A percentile compares a stretch with the other conserved stretches of the same genome.
phyloP scores from a whole-genome alignment of 495 filamentous ascomycete genomes.

The Xylaria bambusicola region DNA sequence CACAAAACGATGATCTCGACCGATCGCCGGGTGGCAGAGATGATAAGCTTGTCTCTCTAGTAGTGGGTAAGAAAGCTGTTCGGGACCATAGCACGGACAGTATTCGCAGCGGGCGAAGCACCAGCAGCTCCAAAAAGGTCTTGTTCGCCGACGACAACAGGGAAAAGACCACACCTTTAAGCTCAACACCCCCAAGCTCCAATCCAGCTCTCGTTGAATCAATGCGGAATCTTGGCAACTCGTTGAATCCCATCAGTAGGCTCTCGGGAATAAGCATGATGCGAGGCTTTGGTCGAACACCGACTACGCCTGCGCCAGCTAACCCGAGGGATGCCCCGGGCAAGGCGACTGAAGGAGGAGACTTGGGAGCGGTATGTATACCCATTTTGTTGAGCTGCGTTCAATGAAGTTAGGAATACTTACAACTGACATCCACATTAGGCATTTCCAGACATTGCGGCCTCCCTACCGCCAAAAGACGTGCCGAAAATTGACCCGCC shows the following conservation, averaged over 20 bases:
- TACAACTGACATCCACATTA: constrained; percentile 27
- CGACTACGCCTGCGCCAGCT: constrained; percentile 34
- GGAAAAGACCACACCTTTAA: constrained; percentile 34
- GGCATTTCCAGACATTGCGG: constrained; percentile 63
- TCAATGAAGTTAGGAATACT: background rate
- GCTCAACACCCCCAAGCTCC: constrained; percentile 40
- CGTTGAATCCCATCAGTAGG: constrained; percentile 81
- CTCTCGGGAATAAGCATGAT: constrained; percentile 69
- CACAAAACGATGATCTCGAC: constrained; percentile 41
- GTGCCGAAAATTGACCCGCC: constrained; percentile 66
- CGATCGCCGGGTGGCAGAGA: constrained; percentile 44
- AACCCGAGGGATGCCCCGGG: constrained; percentile 28
- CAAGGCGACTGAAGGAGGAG: constrained; percentile 45
- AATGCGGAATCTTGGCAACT: constrained; percentile 79
- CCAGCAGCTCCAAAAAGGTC: constrained; percentile 56
- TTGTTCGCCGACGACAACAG: constrained; percentile 44
- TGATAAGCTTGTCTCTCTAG: constrained; percentile 62
- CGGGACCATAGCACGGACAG: constrained; percentile 81
- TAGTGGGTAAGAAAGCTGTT: constrained; percentile 59
- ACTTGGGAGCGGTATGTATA: constrained; percentile 49
- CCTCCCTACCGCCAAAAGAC: constrained; percentile 51
- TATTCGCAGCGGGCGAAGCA: constrained; percentile 55
- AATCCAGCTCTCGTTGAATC: constrained; percentile 70
- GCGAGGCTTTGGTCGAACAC: constrained; percentile 68
- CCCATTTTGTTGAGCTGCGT: background rate